Base-by-base conservation (phyloP, 1,284 basidiomycete genomes). In the Cutaneotrichosporon daszewskae region DNA sequence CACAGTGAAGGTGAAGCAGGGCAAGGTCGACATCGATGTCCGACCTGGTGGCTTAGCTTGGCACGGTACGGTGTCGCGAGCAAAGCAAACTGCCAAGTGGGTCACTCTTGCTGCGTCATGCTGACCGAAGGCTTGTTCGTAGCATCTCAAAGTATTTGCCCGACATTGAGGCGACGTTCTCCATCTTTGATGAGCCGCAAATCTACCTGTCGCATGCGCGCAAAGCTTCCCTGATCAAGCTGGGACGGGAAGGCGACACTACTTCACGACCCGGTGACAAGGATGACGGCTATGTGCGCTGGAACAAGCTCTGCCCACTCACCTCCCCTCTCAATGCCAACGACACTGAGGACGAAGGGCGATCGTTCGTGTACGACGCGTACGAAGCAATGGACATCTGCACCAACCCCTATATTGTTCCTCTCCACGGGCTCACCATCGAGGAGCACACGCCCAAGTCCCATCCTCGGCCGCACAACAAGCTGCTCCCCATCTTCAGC, bases 161-260 rank as follows among this genome's bases (percentile, higher is more conserved):
- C 0, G 62, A 69, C 44, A 45, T 72, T 55, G 45, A 56, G 43
- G 63, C 71, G n/a, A 72, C 72, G 1, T 74, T 72, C 51, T 71
- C 70, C 33, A 71, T 74, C 40, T 71, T 74, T 45, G 74, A 75
- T 50, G 69, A 74, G 47, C 73, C 74, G 1, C 71, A 73, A 37
- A 68, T 75, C 37, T 72, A 72, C 58, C 59, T 75, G 5, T 64
- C 68, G 7, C 74, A 68, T 60, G 57, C 67, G 24, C 54, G 71
- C 34, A 53, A 69, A 37, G 60, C 60, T 10, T 62, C 67, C 2
- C 58, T 74, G 37, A 59, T 72, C 10, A 66, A 72, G 37, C 53
- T 74, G 5, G 73, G 72, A 5, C 43, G 66, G 34, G 45, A 64
- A 23, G 69, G 70, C 7, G 61, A 73, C 45, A 68, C 37, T 41